A percentile compares a stretch with the other conserved stretches of the same genome.
Conservation (phyloP, 352 stramenopile species). For the Peronospora belbahrii region DNA sequence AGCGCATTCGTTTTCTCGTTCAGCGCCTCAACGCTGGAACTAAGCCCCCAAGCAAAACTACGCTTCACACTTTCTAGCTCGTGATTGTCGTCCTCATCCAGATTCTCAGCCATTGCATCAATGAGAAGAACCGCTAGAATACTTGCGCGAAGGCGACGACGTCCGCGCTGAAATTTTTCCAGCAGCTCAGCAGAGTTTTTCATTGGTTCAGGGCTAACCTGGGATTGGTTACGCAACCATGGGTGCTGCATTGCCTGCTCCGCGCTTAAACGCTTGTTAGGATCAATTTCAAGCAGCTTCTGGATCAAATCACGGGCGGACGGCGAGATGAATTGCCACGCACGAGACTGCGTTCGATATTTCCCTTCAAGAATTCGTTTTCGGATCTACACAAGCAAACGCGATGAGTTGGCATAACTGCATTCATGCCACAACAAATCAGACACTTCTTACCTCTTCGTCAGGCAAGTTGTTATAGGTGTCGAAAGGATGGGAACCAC, state of each 20-base stretch:
- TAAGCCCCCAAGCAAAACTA: constrained; percentile 61
- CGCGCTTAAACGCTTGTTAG: constrained; percentile 55
- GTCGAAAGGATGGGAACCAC: constrained; percentile 77
- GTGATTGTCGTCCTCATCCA: constrained; percentile 31
- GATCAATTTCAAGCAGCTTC: constrained; percentile 60
- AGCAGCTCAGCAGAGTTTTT: constrained; percentile 63
- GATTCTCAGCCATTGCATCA: constrained; percentile 40
- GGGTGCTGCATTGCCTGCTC: constrained; percentile 59
- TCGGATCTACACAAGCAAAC: constrained; percentile 42
- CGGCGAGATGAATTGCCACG: constrained; percentile 64
- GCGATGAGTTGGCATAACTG: neutral
- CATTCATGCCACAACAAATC: neutral
- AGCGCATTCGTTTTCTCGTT: constrained; percentile 62
- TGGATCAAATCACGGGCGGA: constrained; percentile 61
- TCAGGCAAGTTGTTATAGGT: constrained; percentile 82
- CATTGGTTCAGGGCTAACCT: constrained; percentile 51
- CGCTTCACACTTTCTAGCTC: constrained; percentile 33
- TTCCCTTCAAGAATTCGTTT: constrained; percentile 74
- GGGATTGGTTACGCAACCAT: constrained; percentile 50
- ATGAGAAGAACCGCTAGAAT: constrained; percentile 72
- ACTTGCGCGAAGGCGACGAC: constrained; percentile 64
- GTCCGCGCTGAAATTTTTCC: constrained; percentile 72
- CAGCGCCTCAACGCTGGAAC: constrained; percentile 56
- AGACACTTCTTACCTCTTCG: constrained; percentile 40
- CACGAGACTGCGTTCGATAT: constrained; percentile 60